phyloP scores from a whole-genome alignment of 2,329 filamentous ascomycete genomes.

The Fusarium robinianum region DNA sequence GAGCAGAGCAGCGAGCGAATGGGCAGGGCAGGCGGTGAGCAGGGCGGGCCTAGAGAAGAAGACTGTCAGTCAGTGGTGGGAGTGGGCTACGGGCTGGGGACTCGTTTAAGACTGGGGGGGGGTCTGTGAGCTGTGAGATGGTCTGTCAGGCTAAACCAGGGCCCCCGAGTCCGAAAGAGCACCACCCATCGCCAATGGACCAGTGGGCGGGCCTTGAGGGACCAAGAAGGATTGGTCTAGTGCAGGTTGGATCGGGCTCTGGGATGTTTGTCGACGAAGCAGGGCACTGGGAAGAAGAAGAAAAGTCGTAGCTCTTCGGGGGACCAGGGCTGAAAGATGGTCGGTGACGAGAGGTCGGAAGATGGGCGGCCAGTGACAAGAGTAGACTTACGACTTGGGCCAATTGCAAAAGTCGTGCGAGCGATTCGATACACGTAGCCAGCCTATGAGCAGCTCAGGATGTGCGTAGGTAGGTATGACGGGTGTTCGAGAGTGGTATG shows the following conservation, averaged over 20 bases:
- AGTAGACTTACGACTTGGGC: too few relatives aligned
- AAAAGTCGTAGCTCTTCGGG: too few relatives aligned
- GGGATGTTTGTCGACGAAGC: constrained; percentile 4
- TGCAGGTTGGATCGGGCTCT: constrained; percentile 20
- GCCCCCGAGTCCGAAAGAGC: constrained; percentile 24
- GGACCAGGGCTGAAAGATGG: too few relatives aligned
- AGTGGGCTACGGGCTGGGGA: constrained; percentile 20
- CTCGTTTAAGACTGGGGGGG: constrained; percentile 22
- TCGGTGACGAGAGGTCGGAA: too few relatives aligned
- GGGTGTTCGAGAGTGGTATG: background rate
- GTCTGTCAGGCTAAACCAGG: constrained; percentile 28
- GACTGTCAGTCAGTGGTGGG: constrained; percentile 33
- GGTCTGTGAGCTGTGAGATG: constrained; percentile 33
- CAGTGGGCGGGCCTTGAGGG: too few relatives aligned
- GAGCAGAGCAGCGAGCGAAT: constrained; percentile 23
- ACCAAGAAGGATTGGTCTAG: too few relatives aligned
- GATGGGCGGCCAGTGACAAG: too few relatives aligned
- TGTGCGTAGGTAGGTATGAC: too few relatives aligned
- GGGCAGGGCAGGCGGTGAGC: constrained; percentile 37
- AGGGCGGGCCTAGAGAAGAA: constrained; percentile 25
- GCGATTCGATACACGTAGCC: too few relatives aligned
- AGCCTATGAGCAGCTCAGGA: too few relatives aligned
- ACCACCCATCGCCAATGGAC: constrained; percentile 23
- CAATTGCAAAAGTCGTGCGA: too few relatives aligned
- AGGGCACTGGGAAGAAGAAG: too few relatives aligned